Conservation (phyloP, 1,284 basidiomycete species). For the Amylostereum areolatum region DNA sequence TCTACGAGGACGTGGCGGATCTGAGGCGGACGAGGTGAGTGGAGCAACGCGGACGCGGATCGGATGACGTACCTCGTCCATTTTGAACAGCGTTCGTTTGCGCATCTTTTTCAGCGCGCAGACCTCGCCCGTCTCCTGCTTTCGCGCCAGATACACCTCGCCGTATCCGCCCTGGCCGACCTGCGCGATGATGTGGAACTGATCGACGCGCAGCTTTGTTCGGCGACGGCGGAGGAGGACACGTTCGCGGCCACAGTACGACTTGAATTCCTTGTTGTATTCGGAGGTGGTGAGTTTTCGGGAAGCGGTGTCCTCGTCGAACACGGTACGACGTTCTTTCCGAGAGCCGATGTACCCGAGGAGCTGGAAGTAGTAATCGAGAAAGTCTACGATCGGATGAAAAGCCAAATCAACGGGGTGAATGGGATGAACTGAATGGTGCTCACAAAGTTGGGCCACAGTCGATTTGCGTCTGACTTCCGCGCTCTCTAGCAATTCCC, state of each 20-base stretch:
- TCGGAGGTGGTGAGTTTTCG: slow-evolving; percentile 62
- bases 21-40: slow-evolving; percentile 30
- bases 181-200: slow-evolving; percentile 94
- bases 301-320: slow-evolving; percentile 76
- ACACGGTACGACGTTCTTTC: slow-evolving; percentile 75
- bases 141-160: slow-evolving; percentile 89
- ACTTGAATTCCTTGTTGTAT: slow-evolving; percentile 78
- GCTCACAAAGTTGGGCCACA: slow-evolving; percentile 89
- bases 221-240: slow-evolving; percentile 84
- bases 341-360: slow-evolving; percentile 83
- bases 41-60: not conserved
- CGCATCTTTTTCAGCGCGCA: slow-evolving; percentile 96
- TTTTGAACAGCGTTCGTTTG: slow-evolving; percentile 89
- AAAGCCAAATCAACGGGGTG: slow-evolving; percentile 4
- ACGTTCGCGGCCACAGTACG: slow-evolving; percentile 88
- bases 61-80: slow-evolving; percentile 77
- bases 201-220: slow-evolving; percentile 82
- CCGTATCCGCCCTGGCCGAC: slow-evolving; percentile 97
- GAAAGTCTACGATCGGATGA: slow-evolving; percentile 59
- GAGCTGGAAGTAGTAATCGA: slow-evolving; percentile 92
- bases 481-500: slow-evolving; percentile 70
- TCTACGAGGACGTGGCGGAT: slow-evolving; percentile 94
- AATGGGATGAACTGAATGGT: slow-evolving; percentile 1
- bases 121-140: slow-evolving; percentile 88
- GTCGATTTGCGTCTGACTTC: slow-evolving; percentile 93